Evolutionary conservation across 768 basidiomycete species (phyloP), one percentile per base, ranked within the genome.

Genomic region (Leccinum arenicola): DNA sequence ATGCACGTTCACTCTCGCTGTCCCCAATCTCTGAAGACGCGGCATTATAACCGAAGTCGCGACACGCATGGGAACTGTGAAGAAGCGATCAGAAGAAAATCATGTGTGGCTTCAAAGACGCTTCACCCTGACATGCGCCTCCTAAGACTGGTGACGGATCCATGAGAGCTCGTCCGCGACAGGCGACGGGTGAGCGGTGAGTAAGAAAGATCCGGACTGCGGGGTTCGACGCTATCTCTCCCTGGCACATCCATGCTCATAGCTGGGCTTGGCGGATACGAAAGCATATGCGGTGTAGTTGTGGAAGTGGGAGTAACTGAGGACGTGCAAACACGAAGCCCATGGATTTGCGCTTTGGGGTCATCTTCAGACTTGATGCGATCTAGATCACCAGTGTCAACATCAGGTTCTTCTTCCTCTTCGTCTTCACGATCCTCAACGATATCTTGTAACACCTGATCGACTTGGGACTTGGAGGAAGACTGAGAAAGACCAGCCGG

Each of bases 311-410:
- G 66, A 31, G 76, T 70, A 6, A 74, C 58, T 7, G 78, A 76
- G 0, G 74, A 65, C 0, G 82, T 87, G 33, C 76, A 78, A 52
- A 87, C 82, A 61, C 82, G 78, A 63, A 87, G 68, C 10, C 86
- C 84, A 53, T 85, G 84, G 38, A 87, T 81, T 59, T 81, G 78
- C 5, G 75, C 67, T 21, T 60, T 35, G 45, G 48, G 49, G 59
- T 67, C 60, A 9, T 65, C 65, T 12, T 60, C 65, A 4, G 62
- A 57, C 45, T 63, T 57, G 2, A 57, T 61, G 15, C 66, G 64
- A 15, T 65, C 72, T 40, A 70, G 57, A 3, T 55, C 59, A 12
- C 52, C 52, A 6, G 52, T 51, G 2, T 65, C 27, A 7, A 52
- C 47, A 7, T 52, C 50, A 6, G 53, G 68, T 17, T 75, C 74